Evolutionary conservation across 306 rosid species (phyloP).

Genomic region (Neltuma alba): DNA sequence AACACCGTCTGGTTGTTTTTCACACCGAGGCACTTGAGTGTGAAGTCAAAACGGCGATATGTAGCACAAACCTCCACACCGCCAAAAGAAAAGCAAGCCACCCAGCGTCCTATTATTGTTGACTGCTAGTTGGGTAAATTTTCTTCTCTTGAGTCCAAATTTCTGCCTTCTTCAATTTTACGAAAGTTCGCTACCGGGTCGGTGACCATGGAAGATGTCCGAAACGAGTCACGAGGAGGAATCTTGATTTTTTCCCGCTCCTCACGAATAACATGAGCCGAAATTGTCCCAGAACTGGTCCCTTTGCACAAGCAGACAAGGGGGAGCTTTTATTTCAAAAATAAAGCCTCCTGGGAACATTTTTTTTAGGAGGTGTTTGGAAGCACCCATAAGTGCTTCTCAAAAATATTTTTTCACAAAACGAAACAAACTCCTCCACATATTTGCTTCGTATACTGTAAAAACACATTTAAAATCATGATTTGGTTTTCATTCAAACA

Average conservation of each 20-base stretch:
- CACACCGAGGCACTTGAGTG: background rate
- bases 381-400: no score
- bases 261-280: background rate
- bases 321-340: background rate
- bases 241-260: background rate
- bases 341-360: background rate
- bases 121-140: background rate
- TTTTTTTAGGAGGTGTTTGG: no score
- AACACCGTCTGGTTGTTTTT: no score
- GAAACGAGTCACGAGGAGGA: background rate
- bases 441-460: no score
- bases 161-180: background rate
- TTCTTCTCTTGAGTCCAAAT: background rate
- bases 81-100: background rate
- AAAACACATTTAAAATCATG: no score
- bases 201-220: background rate
- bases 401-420: no score
- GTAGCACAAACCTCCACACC: background rate
- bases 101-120: no score
- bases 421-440: no score
- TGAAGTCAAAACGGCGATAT: background rate
- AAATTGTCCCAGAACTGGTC: background rate
- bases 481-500: no score
- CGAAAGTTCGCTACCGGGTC: background rate
- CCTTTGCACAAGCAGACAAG: background rate